Percentiles rank a stretch among this genome's conserved stretches.
Conservation (phyloP, 169 alveolate genomes). For the Eimeria necatrix region DNA sequence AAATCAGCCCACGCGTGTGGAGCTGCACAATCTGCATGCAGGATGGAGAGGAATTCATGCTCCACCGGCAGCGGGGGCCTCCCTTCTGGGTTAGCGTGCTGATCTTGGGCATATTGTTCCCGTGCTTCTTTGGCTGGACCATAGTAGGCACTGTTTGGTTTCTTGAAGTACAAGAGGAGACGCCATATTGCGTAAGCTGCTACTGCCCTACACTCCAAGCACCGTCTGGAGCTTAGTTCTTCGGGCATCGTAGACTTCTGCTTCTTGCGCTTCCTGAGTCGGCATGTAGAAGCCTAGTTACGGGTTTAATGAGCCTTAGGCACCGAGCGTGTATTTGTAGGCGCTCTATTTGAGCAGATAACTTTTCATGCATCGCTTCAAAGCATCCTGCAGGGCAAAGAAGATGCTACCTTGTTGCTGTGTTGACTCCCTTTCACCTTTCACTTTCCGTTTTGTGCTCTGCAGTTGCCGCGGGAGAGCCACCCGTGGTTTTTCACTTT, state of each 20-base stretch:
- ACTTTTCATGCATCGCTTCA: too few species aligned
- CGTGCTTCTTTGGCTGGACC: constrained; percentile 87
- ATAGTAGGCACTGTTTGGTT: constrained; percentile 88
- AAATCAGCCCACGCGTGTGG: neutral
- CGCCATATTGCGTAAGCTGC: constrained; percentile 85
- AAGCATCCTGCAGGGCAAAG: too few species aligned
- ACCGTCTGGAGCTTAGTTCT: too few species aligned
- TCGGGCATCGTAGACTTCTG: neutral
- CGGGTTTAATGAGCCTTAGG: neutral
- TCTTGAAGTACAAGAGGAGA: constrained; percentile 82
- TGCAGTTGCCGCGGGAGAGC: constrained; percentile 85
- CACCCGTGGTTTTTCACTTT: constrained; percentile 89
- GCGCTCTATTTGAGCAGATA: neutral
- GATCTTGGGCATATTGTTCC: constrained; percentile 85
- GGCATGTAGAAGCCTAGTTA: neutral
- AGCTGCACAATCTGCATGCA: neutral
- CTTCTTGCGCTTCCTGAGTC: neutral
- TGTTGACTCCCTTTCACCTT: neutral
- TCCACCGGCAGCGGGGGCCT: constrained; percentile 85
- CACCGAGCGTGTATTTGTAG: neutral
- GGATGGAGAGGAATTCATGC: constrained; percentile 86
- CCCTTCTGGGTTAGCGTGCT: constrained; percentile 86
- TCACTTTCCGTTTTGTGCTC: neutral
- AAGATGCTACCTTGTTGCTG: neutral
- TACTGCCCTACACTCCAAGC: neutral